Evolutionary conservation across 1,284 basidiomycete genomes (phyloP).

Genomic region (Melampsora americana): DNA sequence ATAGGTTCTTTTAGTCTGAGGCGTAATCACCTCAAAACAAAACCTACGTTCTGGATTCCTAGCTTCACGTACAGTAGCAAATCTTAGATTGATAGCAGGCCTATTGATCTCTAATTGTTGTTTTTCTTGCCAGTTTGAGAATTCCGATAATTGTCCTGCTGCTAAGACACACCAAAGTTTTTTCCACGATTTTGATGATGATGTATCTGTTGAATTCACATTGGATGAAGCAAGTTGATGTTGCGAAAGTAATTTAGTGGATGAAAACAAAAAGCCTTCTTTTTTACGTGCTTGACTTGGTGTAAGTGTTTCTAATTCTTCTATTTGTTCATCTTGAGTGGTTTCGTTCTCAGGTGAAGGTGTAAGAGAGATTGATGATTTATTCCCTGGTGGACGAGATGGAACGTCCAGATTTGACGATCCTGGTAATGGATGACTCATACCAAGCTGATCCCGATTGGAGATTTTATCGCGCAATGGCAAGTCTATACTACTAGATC

Average conservation of each 20-base stretch:
- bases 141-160: constrained; percentile 21
- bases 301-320: neutral
- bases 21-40: constrained; percentile 60
- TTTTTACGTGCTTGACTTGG: constrained; percentile 5
- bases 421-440: no score
- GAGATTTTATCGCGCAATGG: neutral
- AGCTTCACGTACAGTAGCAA: constrained; percentile 51
- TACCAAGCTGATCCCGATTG: no score
- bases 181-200: constrained; percentile 21
- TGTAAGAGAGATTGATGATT: no score
- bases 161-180: constrained; percentile 35
- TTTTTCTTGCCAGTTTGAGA: constrained; percentile 2
- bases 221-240: constrained; percentile 2
- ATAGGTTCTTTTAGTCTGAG: constrained; percentile 57
- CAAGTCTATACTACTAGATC: neutral
- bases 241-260: constrained; percentile 9
- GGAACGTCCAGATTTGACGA: no score
- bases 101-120: constrained; percentile 6
- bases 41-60: constrained; percentile 45
- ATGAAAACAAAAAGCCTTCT: constrained; percentile 33
- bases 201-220: constrained; percentile 8
- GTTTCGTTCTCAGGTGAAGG: neutral
- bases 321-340: neutral
- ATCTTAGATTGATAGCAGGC: constrained; percentile 51
- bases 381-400: no score